Percentiles rank a stretch among this genome's conserved stretches.
Conservation (phyloP, 1,284 basidiomycete genomes). For the Sporisorium iseilematis-ciliati region DNA sequence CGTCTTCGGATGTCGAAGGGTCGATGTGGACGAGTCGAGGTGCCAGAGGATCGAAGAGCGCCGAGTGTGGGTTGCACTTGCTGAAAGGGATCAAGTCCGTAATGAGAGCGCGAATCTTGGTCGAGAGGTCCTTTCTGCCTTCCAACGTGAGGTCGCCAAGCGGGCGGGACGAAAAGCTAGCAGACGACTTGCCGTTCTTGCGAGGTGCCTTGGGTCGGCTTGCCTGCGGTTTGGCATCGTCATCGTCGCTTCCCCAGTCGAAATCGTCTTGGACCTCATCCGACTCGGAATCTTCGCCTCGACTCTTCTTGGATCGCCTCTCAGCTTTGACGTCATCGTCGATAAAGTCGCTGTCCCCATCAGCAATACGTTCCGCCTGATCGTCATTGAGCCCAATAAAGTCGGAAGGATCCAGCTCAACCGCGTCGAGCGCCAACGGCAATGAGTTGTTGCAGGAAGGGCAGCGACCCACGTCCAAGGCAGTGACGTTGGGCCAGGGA, state of each 20-base stretch:
- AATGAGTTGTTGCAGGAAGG: slow-evolving; percentile 76
- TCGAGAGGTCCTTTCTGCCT: slow-evolving; percentile 55
- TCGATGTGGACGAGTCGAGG: slow-evolving; percentile 62
- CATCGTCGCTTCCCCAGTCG: slow-evolving; percentile 46
- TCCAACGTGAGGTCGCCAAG: slow-evolving; percentile 34
- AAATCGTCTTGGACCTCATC: slow-evolving; percentile 34
- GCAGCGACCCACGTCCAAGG: slow-evolving; percentile 71
- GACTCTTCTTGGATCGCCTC: slow-evolving; percentile 15
- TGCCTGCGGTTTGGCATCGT: background rate
- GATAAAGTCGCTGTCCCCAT: slow-evolving; percentile 26
- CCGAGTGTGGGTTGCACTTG: slow-evolving; percentile 60
- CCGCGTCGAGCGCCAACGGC: slow-evolving; percentile 53
- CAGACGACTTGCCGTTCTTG: slow-evolving; percentile 18
- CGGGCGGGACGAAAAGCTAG: background rate
- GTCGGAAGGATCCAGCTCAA: slow-evolving; percentile 50
- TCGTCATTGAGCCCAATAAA: slow-evolving; percentile 49
- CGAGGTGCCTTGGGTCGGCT: slow-evolving; percentile 19
- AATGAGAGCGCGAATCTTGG: slow-evolving; percentile 66
- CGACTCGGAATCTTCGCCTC: slow-evolving; percentile 18
- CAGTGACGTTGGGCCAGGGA: slow-evolving; percentile 41
- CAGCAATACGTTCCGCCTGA: slow-evolving; percentile 27
- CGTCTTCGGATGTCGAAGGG: slow-evolving; percentile 29
- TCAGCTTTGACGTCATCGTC: slow-evolving; percentile 15
- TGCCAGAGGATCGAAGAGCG: slow-evolving; percentile 59
- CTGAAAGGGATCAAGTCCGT: slow-evolving; percentile 65